Percentiles rank a stretch among this genome's conserved stretches.
Evolutionary conservation across 23 red algal genomes (phyloP).

Genomic region (Agarophyton chilense): DNA sequence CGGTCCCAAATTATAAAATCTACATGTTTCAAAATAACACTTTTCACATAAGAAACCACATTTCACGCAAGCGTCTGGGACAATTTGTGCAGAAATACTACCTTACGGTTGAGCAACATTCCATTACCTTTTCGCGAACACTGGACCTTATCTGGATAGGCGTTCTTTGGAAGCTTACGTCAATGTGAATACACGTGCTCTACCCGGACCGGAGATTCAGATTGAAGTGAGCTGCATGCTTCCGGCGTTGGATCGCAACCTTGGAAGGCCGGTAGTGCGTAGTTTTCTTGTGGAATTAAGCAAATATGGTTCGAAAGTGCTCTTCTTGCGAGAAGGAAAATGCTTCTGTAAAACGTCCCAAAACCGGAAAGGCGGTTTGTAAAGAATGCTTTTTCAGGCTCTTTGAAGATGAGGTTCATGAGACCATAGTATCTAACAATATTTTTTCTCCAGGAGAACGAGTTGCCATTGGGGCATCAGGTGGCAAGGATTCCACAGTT

Average conservation of each 20-base stretch:
- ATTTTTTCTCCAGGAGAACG: slow-evolving; percentile 81
- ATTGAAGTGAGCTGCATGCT: too few species aligned
- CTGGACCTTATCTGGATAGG: too few species aligned
- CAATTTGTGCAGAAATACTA: too few species aligned
- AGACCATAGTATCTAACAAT: slow-evolving; percentile 71
- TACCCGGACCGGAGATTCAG: too few species aligned
- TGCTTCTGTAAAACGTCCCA: slow-evolving; percentile 75
- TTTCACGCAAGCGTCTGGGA: not conserved
- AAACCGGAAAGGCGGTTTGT: slow-evolving; percentile 74
- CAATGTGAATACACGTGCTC: too few species aligned
- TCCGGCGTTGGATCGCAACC: too few species aligned
- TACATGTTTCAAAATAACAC: not conserved
- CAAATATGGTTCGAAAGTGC: slow-evolving; percentile 57
- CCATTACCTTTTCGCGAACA: too few species aligned
- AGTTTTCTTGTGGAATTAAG: not conserved
- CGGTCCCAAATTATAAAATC: not conserved
- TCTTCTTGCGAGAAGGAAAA: slow-evolving; percentile 35
- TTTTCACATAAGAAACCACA: too few species aligned
- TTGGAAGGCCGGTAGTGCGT: too few species aligned
- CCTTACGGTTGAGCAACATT: too few species aligned
- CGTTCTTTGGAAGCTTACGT: too few species aligned
- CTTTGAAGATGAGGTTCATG: slow-evolving; percentile 90
- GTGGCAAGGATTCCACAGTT: slow-evolving; percentile 97
- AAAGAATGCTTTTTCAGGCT: slow-evolving; percentile 82
- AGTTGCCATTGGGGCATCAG: slow-evolving; percentile 93